Base-by-base conservation (phyloP, 148 eudicot genomes). In the Hydrangea macrophylla region DNA sequence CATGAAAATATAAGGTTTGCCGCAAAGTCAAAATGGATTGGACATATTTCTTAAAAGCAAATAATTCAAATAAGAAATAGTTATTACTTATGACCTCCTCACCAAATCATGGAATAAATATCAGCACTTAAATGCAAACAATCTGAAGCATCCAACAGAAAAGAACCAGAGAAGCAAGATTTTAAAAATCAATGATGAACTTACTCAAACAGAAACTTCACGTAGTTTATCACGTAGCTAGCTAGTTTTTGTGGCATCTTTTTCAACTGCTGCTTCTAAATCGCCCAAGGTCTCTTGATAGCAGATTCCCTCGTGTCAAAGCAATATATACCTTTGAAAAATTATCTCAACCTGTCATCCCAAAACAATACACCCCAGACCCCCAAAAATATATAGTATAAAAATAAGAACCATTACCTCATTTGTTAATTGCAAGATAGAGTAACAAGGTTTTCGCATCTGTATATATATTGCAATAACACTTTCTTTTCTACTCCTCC, bases 201-300 rank as follows among this genome's bases (percentile, higher is more conserved):
- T 86, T 90, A 93, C 98, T 93, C 98, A 64, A 90, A 88, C 55
- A 93, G 71, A 80, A 93, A 93, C 79, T 93, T 93, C 73, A 88
- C 96, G 39, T 93, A 93, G 75, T 93, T 93, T 60, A 93, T 90
- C 59, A 90, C 98, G 80, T 93, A 93, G 79, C 98, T 93, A 60
- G 96, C 90, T 69, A 48, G 96, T 93, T 83, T 82, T 86, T 55
- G 98, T 88, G 76, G 95, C 89, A 78, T 93, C 98, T 77, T 90
- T 93, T 75, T 90, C 95, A 51, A 93, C 92, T 25, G 96, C 98
- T 79, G 86, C 98, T 80, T 93, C 92, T 76, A 93, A 93, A 78
- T 90, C 97, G 48, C 76, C 87, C 68, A 93, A 90, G 2, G 92
- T 93, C 75, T 93, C 95, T 68, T 90, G 89, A 62, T 53, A 15